Conservation (phyloP, 257 asterid genomes). For the Striga asiatica region DNA sequence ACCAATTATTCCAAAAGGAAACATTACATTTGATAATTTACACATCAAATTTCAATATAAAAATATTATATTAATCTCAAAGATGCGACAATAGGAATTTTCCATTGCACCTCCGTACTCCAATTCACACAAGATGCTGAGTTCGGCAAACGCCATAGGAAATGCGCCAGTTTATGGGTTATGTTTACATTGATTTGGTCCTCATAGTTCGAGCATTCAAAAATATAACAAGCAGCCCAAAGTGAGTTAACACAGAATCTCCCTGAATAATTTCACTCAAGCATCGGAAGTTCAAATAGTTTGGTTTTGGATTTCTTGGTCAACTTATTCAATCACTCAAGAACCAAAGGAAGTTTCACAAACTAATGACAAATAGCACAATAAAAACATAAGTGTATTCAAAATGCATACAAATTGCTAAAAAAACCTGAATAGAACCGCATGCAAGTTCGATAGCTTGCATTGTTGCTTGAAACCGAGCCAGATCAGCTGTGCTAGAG, state of each 20-base stretch:
- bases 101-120: slow-evolving; percentile 1
- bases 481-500: slow-evolving; percentile 43
- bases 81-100: not conserved
- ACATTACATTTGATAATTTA: not conserved
- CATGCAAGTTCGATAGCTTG: slow-evolving; percentile 80
- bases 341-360: not conserved
- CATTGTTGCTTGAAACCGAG: slow-evolving; percentile 78
- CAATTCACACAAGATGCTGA: slow-evolving; percentile 9
- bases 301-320: not conserved
- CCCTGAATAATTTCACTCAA: not conserved
- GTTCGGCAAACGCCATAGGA: slow-evolving; percentile 2
- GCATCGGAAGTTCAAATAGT: not conserved
- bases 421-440: slow-evolving; percentile 63
- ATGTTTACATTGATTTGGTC: not conserved
- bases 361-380: not conserved
- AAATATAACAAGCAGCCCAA: slow-evolving; percentile 2
- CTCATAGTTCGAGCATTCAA: slow-evolving; percentile 7
- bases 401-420: not conserved
- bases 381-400: slow-evolving; percentile 13
- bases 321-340: not conserved
- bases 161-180: not conserved
- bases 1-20: not conserved
- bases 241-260: not conserved
- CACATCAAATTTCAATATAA: not conserved
- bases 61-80: not conserved